Evolutionary conservation across 2,329 filamentous ascomycete species (phyloP).

Genomic region (Aureobasidium subglaciale): DNA sequence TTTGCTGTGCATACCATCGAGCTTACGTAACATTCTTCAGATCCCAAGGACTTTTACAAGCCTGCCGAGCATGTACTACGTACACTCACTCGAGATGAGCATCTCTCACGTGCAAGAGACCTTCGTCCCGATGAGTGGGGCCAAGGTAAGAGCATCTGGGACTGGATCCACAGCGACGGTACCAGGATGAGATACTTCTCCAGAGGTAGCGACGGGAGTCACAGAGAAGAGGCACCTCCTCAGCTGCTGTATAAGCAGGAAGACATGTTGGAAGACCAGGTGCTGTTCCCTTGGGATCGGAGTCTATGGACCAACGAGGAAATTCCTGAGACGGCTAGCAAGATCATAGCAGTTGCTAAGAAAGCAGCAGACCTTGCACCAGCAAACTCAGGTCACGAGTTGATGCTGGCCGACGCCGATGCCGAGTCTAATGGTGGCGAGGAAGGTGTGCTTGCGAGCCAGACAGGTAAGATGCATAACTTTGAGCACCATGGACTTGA

Average conservation of each 20-base stretch:
- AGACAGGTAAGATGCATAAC: slow-evolving; percentile 10
- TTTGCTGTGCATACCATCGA: too few species aligned
- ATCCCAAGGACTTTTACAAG: slow-evolving; percentile 28
- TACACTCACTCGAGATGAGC: slow-evolving; percentile 31
- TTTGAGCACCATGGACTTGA: slow-evolving; percentile 13
- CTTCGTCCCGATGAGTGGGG: slow-evolving; percentile 29
- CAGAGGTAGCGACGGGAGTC: slow-evolving; percentile 13
- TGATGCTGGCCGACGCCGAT: slow-evolving; percentile 7
- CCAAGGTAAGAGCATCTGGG: slow-evolving; percentile 27
- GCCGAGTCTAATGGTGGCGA: neutral
- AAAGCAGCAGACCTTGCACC: slow-evolving; percentile 2
- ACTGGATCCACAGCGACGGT: slow-evolving; percentile 23
- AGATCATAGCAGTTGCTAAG: slow-evolving; percentile 5
- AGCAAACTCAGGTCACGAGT: neutral
- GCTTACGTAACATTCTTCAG: neutral
- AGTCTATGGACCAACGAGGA: slow-evolving; percentile 8
- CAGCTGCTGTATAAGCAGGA: slow-evolving; percentile 33
- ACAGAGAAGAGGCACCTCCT: slow-evolving; percentile 17
- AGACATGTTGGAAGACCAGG: slow-evolving; percentile 35
- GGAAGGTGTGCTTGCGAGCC: slow-evolving; percentile 8
- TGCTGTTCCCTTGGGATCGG: slow-evolving; percentile 34
- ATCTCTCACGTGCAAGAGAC: slow-evolving; percentile 30
- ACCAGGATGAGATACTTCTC: slow-evolving; percentile 17
- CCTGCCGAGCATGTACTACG: slow-evolving; percentile 30
- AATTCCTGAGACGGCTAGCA: slow-evolving; percentile 1